These are phyloP conservation scores for Erysimum cheiri DNA, from an alignment of 441 rosid species.

Conservation along the genomic window DNA sequence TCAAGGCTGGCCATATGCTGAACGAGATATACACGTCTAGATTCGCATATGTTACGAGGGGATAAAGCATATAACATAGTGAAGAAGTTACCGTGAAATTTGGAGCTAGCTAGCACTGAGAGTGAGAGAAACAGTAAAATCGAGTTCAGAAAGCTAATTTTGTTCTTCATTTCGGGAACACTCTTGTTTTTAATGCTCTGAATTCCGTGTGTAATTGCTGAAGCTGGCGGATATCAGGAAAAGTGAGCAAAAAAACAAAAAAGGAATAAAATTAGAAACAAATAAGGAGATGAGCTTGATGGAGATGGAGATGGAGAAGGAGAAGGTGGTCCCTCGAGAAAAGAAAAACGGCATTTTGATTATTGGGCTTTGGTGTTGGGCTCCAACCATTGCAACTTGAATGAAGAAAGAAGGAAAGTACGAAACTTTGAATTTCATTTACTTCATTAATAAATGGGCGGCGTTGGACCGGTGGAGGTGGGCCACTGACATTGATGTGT, in stretches of 20 bases:
- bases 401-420: conserved; percentile 25
- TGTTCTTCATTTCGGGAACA: conserved; percentile 29
- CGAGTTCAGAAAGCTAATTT: conserved; percentile 10
- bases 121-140: conserved; percentile 31
- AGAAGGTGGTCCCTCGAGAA: background rate
- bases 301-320: conserved; percentile 21
- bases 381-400: background rate
- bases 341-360: background rate
- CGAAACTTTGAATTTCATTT: background rate
- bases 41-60: conserved; percentile 21
- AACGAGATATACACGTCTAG: conserved; percentile 21
- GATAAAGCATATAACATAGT: background rate
- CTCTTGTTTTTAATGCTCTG: background rate
- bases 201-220: background rate
- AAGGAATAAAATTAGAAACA: background rate
- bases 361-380: conserved; percentile 31
- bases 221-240: background rate
- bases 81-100: conserved; percentile 28
- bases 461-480: conserved; percentile 27
- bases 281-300: background rate
- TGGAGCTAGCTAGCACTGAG: conserved; percentile 33
- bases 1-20: background rate
- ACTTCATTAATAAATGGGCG: conserved; percentile 31
- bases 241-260: background rate
- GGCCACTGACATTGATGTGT: conserved; percentile 19